phyloP scores from a whole-genome alignment of 2,329 filamentous ascomycete genomes.

The Microthyrium microscopicum region DNA sequence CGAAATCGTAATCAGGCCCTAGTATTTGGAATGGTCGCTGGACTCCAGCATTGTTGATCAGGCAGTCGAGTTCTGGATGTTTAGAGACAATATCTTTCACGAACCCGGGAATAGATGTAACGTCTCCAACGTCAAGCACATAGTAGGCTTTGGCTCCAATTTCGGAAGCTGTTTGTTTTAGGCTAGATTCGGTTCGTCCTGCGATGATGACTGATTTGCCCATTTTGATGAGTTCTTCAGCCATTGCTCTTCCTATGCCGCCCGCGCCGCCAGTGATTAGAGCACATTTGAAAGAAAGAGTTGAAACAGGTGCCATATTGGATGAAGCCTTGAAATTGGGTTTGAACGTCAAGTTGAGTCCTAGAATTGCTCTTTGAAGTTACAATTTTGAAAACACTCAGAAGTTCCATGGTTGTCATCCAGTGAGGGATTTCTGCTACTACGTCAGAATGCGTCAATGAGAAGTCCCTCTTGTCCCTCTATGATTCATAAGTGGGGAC shows the following conservation, averaged over 20 bases:
- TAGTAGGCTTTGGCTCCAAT: constrained; percentile 35
- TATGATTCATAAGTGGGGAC: no score
- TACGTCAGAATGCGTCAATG: no score
- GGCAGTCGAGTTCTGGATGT: constrained; percentile 39
- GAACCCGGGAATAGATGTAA: constrained; percentile 27
- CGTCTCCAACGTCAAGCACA: constrained; percentile 33
- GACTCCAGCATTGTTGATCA: constrained; percentile 44
- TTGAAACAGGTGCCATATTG: no score
- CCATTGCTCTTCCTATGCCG: constrained; percentile 34
- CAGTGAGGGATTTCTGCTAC: no score
- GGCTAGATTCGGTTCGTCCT: constrained; percentile 38
- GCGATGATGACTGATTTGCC: constrained; percentile 36
- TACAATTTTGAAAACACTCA: no score
- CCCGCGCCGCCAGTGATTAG: constrained; percentile 35
- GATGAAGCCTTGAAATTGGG: no score
- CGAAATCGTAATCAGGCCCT: constrained; percentile 20
- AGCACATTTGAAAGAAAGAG: constrained; percentile 24
- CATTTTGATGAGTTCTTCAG: constrained; percentile 28
- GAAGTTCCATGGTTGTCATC: no score
- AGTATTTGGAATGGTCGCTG: constrained; percentile 36
- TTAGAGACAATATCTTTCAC: constrained; percentile 28
- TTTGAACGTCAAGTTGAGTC: constrained; percentile 11
- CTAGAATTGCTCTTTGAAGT: constrained; percentile 4
- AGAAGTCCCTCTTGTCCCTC: no score
- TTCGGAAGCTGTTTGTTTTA: constrained; percentile 25